Evolutionary conservation across 129 eudicot genomes (phyloP).

Genomic region (Flaveria bidentis): DNA sequence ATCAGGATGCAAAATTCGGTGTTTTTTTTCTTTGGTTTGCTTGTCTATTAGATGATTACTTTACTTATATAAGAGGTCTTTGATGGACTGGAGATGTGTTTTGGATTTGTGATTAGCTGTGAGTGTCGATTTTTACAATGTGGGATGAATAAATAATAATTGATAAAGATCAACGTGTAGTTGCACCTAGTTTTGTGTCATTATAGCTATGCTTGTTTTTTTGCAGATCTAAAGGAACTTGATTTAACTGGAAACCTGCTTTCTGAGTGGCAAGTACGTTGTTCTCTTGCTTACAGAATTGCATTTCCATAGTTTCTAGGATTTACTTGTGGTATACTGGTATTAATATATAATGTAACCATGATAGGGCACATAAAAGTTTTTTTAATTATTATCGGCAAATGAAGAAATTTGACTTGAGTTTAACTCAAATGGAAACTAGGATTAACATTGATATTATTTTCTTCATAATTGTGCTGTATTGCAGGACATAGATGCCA

Average conservation of each 20-base stretch:
- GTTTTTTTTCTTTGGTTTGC: neutral
- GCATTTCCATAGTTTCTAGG: neutral
- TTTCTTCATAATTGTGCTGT: conserved; percentile 21
- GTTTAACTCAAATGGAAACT: conserved; percentile 7
- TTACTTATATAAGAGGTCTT: neutral
- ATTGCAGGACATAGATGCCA: conserved; percentile 71
- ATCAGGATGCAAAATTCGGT: neutral
- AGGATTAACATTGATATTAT: conserved; percentile 9
- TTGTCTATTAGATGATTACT: neutral
- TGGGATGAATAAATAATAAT: neutral
- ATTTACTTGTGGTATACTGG: neutral
- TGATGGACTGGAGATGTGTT: neutral
- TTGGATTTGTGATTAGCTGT: conserved; percentile 11
- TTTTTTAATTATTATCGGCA: conserved; percentile 3
- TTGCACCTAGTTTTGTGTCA: neutral
- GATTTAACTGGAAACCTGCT: conserved; percentile 95
- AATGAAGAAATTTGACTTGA: conserved; percentile 11
- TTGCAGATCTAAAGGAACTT: conserved; percentile 92
- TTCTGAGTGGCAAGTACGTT: conserved; percentile 77
- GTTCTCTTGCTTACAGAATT: conserved; percentile 28
- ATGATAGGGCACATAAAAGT: neutral
- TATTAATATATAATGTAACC: neutral
- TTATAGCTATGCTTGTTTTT: conserved; percentile 16
- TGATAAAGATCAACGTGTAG: conserved; percentile 8
- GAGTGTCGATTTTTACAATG: neutral